These are phyloP conservation scores for Rutstroemia sp. DNA, from an alignment of 2,329 filamentous ascomycete species.

Conservation along the genomic window DNA sequence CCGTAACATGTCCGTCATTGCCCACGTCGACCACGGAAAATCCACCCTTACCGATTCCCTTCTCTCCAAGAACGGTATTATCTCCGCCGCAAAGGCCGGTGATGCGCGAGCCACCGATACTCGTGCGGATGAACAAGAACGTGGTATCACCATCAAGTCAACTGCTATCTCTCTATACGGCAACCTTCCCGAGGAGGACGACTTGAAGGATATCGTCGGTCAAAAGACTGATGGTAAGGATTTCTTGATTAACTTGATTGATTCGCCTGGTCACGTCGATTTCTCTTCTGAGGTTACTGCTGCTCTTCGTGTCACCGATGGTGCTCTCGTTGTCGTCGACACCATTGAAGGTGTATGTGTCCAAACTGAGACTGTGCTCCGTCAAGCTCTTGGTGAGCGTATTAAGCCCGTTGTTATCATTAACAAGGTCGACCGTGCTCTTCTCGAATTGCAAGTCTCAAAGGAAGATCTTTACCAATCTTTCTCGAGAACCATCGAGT, in stretches of 20 bases:
- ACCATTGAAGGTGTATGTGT: slow-evolving; percentile 99
- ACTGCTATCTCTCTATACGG: slow-evolving; percentile 98
- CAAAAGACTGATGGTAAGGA: slow-evolving; percentile 85
- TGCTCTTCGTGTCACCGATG: slow-evolving; percentile 98
- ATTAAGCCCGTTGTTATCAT: slow-evolving; percentile 99
- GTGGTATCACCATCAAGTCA: slow-evolving; percentile 99
- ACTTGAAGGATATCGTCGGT: slow-evolving; percentile 88
- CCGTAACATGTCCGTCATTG: slow-evolving; percentile 99
- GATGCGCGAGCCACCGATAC: slow-evolving; percentile 96
- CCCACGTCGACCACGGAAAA: slow-evolving; percentile 99
- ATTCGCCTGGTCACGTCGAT: slow-evolving; percentile 99
- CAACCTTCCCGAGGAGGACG: slow-evolving; percentile 70
- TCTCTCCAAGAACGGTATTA: slow-evolving; percentile 98
- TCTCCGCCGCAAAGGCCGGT: slow-evolving; percentile 95
- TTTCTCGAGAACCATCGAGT: slow-evolving; percentile 99
- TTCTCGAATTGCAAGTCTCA: slow-evolving; percentile 95
- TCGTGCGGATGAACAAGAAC: slow-evolving; percentile 95
- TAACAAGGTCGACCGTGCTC: slow-evolving; percentile 99
- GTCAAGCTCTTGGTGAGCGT: slow-evolving; percentile 98
- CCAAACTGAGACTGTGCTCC: slow-evolving; percentile 98
- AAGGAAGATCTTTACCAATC: slow-evolving; percentile 99
- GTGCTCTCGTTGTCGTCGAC: slow-evolving; percentile 99
- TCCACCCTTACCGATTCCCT: slow-evolving; percentile 99
- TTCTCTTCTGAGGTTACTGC: slow-evolving; percentile 99
- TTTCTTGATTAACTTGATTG: slow-evolving; percentile 99